phyloP scores from a whole-genome alignment of 1,284 basidiomycete genomes.

The Cystobasidiaceae sp. region DNA sequence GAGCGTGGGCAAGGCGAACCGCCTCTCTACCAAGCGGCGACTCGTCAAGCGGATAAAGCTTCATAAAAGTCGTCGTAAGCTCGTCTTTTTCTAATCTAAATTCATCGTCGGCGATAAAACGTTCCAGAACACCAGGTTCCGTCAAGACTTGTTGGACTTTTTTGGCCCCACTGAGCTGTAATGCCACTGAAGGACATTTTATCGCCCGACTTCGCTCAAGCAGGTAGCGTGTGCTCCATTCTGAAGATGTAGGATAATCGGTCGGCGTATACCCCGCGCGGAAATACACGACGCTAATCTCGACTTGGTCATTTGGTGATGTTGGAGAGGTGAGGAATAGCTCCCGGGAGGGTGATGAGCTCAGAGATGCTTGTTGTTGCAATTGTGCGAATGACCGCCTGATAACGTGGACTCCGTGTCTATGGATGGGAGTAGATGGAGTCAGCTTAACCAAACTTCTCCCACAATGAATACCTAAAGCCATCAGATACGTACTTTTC shows the following conservation, averaged over 20 bases:
- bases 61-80: slow-evolving; percentile 67
- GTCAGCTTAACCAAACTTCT: background rate
- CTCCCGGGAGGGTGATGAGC: slow-evolving; percentile 42
- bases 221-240: slow-evolving; percentile 65
- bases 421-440: slow-evolving; percentile 43
- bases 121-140: slow-evolving; percentile 65
- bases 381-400: slow-evolving; percentile 72
- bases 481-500: slow-evolving; percentile 55
- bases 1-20: slow-evolving; percentile 54
- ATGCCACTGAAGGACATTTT: slow-evolving; percentile 84
- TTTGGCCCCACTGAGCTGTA: slow-evolving; percentile 92
- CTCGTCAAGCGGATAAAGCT: slow-evolving; percentile 56
- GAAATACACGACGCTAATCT: slow-evolving; percentile 81
- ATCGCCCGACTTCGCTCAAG: slow-evolving; percentile 78
- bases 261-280: slow-evolving; percentile 79
- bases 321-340: slow-evolving; percentile 26
- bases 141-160: slow-evolving; percentile 90
- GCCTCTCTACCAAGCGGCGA: slow-evolving; percentile 51
- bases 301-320: slow-evolving; percentile 46
- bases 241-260: slow-evolving; percentile 60
- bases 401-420: slow-evolving; percentile 65
- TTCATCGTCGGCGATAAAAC: slow-evolving; percentile 54
- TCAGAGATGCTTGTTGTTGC: slow-evolving; percentile 42
- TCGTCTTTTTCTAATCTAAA: slow-evolving; percentile 50
- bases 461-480: background rate